Percentiles rank a stretch among this genome's conserved stretches.
Conservation (phyloP, 495 filamentous ascomycete species). For the Neurospora sp. region DNA sequence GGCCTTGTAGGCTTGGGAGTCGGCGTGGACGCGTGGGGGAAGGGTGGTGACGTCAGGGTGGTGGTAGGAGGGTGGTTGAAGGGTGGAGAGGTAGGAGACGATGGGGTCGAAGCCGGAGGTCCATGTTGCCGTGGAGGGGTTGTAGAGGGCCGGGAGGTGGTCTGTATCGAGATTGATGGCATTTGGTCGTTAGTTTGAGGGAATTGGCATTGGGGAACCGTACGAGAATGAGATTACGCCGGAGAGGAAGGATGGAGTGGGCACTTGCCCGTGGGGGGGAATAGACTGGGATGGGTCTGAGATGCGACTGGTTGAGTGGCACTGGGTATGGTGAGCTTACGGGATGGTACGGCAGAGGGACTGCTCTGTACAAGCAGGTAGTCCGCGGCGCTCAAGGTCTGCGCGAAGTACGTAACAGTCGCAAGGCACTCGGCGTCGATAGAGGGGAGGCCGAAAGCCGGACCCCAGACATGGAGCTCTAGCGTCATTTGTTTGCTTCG, state of each 20-base stretch:
- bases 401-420: constrained; percentile 58
- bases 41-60: constrained; percentile 42
- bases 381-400: constrained; percentile 43
- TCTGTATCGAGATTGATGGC: constrained; percentile 34
- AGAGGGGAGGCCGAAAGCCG: constrained; percentile 77
- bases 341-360: constrained; percentile 61
- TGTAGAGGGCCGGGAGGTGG: constrained; percentile 62
- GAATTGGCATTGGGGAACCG: background rate
- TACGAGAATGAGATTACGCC: constrained; percentile 7
- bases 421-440: constrained; percentile 84
- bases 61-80: constrained; percentile 47
- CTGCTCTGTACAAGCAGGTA: constrained; percentile 73
- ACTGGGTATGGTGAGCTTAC: constrained; percentile 39
- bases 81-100: constrained; percentile 49
- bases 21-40: constrained; percentile 54
- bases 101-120: constrained; percentile 66
- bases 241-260: background rate
- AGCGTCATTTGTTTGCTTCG: constrained; percentile 30
- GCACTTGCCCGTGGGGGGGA: background rate
- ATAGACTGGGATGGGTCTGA: background rate
- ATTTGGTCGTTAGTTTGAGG: constrained; percentile 1
- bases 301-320: background rate
- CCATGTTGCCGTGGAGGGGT: constrained; percentile 45
- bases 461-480: constrained; percentile 86
- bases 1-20: constrained; percentile 60